Evolutionary conservation across 2,329 filamentous ascomycete species (phyloP).

Genomic region (Fusarium nygamai): DNA sequence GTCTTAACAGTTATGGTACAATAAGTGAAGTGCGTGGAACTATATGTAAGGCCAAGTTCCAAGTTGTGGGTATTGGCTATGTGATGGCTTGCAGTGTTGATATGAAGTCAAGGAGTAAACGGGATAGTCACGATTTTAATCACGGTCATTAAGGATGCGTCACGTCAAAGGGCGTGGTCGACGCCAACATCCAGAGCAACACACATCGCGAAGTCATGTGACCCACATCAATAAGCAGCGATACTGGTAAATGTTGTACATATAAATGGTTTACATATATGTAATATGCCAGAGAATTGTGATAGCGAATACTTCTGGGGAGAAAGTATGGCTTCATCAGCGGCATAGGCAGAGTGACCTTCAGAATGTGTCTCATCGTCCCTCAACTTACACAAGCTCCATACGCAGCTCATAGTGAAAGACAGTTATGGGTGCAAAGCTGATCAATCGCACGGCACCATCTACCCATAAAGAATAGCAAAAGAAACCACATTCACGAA

Average conservation of each 20-base stretch:
- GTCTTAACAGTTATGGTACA: background rate
- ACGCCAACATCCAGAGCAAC: slow-evolving; percentile 44
- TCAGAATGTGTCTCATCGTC: background rate
- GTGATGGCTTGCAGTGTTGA: background rate
- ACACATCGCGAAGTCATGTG: slow-evolving; percentile 45
- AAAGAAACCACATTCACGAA: rapidly evolving
- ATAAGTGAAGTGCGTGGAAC: background rate
- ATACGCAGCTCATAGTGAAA: background rate
- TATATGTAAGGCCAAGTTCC: background rate
- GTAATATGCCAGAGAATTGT: background rate
- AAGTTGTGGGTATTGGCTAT: background rate
- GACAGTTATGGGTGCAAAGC: background rate
- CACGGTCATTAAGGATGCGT: slow-evolving; percentile 3
- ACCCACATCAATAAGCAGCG: background rate
- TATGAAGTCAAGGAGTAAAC: background rate
- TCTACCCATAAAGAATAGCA: no score
- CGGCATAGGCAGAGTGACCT: background rate
- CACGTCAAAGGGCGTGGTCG: slow-evolving; percentile 36
- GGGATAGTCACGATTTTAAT: slow-evolving; percentile 3
- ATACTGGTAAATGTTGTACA: background rate
- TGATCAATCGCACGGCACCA: no score
- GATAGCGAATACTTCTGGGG: background rate
- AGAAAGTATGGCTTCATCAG: background rate
- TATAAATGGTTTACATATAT: background rate
- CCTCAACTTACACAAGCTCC: background rate